Conservation (phyloP, 768 basidiomycete species). For the Phlebiopsis flavidoalba region DNA sequence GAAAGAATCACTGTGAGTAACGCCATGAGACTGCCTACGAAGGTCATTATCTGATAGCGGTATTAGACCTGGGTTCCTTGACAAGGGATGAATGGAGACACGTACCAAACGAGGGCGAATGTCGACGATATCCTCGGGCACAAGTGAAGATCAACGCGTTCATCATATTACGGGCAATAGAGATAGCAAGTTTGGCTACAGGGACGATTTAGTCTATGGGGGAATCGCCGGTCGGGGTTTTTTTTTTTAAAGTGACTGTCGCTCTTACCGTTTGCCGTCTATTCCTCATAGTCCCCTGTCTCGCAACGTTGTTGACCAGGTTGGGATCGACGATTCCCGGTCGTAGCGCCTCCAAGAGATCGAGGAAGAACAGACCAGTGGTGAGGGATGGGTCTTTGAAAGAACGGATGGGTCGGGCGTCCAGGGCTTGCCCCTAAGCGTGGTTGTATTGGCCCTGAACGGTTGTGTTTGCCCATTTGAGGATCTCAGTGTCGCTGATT, state of each 20-base stretch:
- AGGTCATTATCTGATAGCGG: conserved; percentile 75
- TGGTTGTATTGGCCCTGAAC: too few relatives aligned
- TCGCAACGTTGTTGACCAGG: conserved; percentile 63
- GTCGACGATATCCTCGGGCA: conserved; percentile 96
- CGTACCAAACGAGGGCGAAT: conserved; percentile 84
- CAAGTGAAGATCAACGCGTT: conserved; percentile 93
- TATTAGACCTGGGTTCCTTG: background rate
- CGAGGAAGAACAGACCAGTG: conserved; percentile 89
- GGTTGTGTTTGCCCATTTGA: conserved; percentile 92
- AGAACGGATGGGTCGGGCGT: conserved; percentile 66
- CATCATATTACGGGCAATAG: conserved; percentile 98
- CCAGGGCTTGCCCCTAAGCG: conserved; percentile 55
- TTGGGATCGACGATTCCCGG: conserved; percentile 94
- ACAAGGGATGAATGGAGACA: conserved; percentile 11
- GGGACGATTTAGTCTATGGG: too few relatives aligned
- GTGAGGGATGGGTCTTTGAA: conserved; percentile 93
- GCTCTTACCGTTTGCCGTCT: conserved; percentile 78
- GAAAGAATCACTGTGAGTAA: conserved; percentile 37
- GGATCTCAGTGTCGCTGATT: conserved; percentile 88
- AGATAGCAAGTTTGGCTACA: conserved; percentile 96
- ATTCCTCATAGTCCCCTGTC: conserved; percentile 71
- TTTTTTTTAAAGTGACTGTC: background rate
- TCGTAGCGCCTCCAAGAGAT: conserved; percentile 83
- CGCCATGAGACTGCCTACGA: conserved; percentile 91
- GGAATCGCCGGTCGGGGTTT: too few relatives aligned